Conservation (phyloP, 2,329 filamentous ascomycete genomes). For the Fusarium palustre region DNA sequence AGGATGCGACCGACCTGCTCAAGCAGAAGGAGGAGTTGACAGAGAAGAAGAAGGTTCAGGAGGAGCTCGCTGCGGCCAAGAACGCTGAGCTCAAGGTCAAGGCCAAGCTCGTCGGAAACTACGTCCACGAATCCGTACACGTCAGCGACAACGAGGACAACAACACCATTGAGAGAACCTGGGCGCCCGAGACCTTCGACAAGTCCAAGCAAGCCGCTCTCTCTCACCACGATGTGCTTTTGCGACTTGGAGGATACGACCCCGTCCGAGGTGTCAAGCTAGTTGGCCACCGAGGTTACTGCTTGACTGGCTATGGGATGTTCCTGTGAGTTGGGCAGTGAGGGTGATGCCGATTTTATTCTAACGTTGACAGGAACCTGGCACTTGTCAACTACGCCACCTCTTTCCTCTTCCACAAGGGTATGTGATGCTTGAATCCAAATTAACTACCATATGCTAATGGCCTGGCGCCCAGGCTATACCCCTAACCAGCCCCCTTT, state of each 20-base stretch:
- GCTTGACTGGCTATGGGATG: conserved; percentile 88
- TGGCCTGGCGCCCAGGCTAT: conserved; percentile 66
- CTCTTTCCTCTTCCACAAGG: conserved; percentile 74
- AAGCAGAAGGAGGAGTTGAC: conserved; percentile 81
- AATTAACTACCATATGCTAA: conserved; percentile 14
- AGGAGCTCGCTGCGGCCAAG: conserved; percentile 80
- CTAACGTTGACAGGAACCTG: conserved; percentile 68
- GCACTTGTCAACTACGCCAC: conserved; percentile 95
- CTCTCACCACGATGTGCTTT: conserved; percentile 94
- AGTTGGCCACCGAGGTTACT: conserved; percentile 94
- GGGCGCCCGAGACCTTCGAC: conserved; percentile 80
- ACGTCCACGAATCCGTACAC: conserved; percentile 87
- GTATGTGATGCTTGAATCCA: conserved; percentile 9
- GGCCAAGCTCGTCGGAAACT: conserved; percentile 78
- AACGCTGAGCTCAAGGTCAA: conserved; percentile 79
- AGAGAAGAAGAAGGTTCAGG: conserved; percentile 83
- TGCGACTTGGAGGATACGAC: conserved; percentile 89
- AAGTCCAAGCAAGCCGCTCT: conserved; percentile 82
- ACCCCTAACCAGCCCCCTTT: conserved; percentile 87
- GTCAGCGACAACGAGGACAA: conserved; percentile 89
- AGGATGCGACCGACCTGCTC: conserved; percentile 84
- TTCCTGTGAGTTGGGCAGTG: conserved; percentile 65
- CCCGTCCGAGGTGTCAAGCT: conserved; percentile 93
- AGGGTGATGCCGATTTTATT: neutral
- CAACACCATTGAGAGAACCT: conserved; percentile 81